A percentile compares a stretch with the other conserved stretches of the same genome.
Evolutionary conservation across 2,329 filamentous ascomycete genomes (phyloP).

Genomic region (Dichotomopilus funicola): DNA sequence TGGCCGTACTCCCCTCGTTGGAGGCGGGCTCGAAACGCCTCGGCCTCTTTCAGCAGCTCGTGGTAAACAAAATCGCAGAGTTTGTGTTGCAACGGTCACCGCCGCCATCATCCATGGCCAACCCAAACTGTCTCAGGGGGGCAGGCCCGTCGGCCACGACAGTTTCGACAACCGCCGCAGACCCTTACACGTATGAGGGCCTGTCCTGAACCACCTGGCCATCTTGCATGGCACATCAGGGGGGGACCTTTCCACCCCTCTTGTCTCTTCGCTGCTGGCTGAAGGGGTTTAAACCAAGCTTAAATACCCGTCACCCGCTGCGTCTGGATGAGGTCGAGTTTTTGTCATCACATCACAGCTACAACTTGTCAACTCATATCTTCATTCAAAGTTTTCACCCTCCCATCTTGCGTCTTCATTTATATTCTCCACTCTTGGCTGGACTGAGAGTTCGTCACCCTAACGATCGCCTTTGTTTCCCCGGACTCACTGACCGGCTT

Average conservation of each 20-base stretch:
- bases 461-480: background rate
- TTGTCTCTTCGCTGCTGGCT: background rate
- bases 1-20: background rate
- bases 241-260: background rate
- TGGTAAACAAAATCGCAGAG: too few relatives aligned
- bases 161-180: background rate
- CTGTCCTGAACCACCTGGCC: background rate
- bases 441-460: background rate
- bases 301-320: background rate
- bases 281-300: too few relatives aligned
- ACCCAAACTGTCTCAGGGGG: background rate
- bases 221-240: background rate
- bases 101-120: background rate
- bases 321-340: background rate
- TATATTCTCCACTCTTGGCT: background rate
- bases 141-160: background rate
- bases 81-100: too few relatives aligned
- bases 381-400: background rate
- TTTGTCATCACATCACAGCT: background rate
- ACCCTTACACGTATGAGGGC: background rate
- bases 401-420: too few relatives aligned
- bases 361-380: background rate
- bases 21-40: background rate
- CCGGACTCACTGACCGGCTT: background rate
- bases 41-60: too few relatives aligned